A percentile compares a stretch with the other conserved stretches of the same genome.
These are phyloP conservation scores for Diaporthe eres DNA, from an alignment of 2,329 filamentous ascomycete species.

Conservation along the genomic window DNA sequence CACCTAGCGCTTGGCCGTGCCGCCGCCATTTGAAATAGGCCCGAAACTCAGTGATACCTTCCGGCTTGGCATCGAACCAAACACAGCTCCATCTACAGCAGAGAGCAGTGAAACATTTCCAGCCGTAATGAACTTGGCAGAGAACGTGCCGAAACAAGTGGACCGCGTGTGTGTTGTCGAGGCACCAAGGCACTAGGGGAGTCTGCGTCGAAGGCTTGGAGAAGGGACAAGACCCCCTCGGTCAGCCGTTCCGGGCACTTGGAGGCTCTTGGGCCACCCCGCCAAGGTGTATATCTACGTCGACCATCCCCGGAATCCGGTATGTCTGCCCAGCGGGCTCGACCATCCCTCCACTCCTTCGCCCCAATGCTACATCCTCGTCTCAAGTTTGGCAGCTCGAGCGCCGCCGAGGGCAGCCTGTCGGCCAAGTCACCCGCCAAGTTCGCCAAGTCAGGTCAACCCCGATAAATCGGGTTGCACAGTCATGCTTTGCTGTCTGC, in stretches of 20 bases:
- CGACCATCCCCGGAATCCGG: slow-evolving; percentile 10
- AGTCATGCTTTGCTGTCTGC: not conserved
- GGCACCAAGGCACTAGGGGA: not conserved
- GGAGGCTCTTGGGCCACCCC: slow-evolving; percentile 23
- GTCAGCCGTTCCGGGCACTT: slow-evolving; percentile 18
- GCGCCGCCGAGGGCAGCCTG: not conserved
- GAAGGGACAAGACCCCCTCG: slow-evolving; percentile 13
- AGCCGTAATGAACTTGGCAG: not conserved
- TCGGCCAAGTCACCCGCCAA: slow-evolving; percentile 31
- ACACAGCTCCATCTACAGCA: not conserved
- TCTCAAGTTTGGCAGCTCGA: slow-evolving; percentile 23
- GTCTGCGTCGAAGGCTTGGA: not conserved
- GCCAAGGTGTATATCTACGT: slow-evolving; percentile 17
- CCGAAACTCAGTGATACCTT: slow-evolving; percentile 22
- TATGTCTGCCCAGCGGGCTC: not conserved
- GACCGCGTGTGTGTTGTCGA: slow-evolving; percentile 13
- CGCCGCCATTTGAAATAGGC: slow-evolving; percentile 13
- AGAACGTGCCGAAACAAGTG: slow-evolving; percentile 25
- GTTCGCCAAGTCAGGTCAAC: slow-evolving; percentile 23
- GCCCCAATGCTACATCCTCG: slow-evolving; percentile 4
- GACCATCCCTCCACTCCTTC: not conserved
- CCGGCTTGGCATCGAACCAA: slow-evolving; percentile 26
- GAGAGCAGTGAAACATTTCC: slow-evolving; percentile 11
- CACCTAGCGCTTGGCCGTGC: slow-evolving; percentile 15
- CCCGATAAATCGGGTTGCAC: not conserved